phyloP scores from a whole-genome alignment of 176 grass and related monocot genomes.

The Oryza officinalis region DNA sequence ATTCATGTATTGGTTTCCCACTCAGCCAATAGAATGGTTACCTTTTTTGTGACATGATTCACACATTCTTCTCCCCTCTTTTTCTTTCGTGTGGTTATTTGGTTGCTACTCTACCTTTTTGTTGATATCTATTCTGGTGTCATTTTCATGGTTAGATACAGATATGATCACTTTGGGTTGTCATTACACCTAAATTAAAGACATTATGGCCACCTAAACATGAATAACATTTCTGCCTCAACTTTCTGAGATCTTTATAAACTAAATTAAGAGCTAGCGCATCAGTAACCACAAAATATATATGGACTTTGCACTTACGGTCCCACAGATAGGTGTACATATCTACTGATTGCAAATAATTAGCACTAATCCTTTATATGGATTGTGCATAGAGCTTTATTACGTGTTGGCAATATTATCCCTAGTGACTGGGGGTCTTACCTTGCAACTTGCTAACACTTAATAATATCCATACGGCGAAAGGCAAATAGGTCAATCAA shows the following conservation, averaged over 20 bases:
- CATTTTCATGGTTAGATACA: conserved; percentile 38
- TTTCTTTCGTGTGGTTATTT: conserved; percentile 30
- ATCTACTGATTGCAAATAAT: background rate
- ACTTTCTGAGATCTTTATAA: background rate
- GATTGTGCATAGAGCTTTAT: background rate
- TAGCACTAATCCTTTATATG: background rate
- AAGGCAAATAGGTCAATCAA: background rate
- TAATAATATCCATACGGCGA: background rate
- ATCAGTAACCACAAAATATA: background rate
- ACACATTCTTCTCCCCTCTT: conserved; percentile 39
- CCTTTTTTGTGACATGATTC: conserved; percentile 39
- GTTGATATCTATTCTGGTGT: conserved; percentile 31
- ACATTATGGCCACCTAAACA: background rate
- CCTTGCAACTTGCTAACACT: background rate
- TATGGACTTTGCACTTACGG: background rate
- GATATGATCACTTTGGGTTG: conserved; percentile 25
- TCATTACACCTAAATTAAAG: background rate
- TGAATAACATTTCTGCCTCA: background rate
- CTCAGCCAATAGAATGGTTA: conserved; percentile 34
- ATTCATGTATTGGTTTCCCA: conserved; percentile 50
- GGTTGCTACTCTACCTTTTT: conserved; percentile 18
- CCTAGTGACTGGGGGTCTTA: background rate
- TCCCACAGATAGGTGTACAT: background rate
- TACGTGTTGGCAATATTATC: conserved; percentile 4
- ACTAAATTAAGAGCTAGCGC: background rate